phyloP scores from a whole-genome alignment of 805 yeast species.

The Wickerhamiella hasegawae region DNA sequence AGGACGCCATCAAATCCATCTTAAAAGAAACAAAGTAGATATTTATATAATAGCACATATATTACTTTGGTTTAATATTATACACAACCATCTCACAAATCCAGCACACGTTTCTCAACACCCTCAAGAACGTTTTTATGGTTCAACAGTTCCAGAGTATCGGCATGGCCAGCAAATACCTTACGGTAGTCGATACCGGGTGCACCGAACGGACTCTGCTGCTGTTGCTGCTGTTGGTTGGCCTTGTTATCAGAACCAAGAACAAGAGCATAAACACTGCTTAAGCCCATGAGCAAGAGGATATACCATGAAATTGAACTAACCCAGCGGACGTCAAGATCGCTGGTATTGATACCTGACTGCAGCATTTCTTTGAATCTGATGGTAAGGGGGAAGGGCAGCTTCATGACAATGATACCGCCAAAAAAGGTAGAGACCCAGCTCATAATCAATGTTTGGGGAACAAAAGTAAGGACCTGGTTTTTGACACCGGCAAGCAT shows the following conservation, averaged over 20 bases:
- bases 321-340: slow-evolving; percentile 82
- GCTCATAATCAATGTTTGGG: slow-evolving; percentile 88
- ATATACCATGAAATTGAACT: slow-evolving; percentile 93
- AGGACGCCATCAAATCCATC: neutral
- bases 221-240: neutral
- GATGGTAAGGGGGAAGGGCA: slow-evolving; percentile 83
- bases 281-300: slow-evolving; percentile 69
- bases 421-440: slow-evolving; percentile 92
- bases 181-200: slow-evolving; percentile 36
- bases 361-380: slow-evolving; percentile 89
- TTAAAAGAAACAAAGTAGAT: no score
- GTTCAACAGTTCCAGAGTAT: slow-evolving; percentile 47
- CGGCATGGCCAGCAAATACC: slow-evolving; percentile 53
- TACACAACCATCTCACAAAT: neutral
- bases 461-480: slow-evolving; percentile 68
- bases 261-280: slow-evolving; percentile 58
- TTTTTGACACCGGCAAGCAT: slow-evolving; percentile 65
- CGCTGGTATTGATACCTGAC: slow-evolving; percentile 67
- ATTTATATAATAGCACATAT: neutral
- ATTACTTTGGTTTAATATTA: no score
- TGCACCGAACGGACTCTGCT: slow-evolving; percentile 7
- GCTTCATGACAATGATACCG: slow-evolving; percentile 71
- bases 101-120: slow-evolving; percentile 39
- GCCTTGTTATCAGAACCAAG: slow-evolving; percentile 18
- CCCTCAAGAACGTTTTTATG: slow-evolving; percentile 41